These are phyloP conservation scores for Neurospora intermedia DNA, from an alignment of 495 filamentous ascomycete genomes.

Conservation along the genomic window DNA sequence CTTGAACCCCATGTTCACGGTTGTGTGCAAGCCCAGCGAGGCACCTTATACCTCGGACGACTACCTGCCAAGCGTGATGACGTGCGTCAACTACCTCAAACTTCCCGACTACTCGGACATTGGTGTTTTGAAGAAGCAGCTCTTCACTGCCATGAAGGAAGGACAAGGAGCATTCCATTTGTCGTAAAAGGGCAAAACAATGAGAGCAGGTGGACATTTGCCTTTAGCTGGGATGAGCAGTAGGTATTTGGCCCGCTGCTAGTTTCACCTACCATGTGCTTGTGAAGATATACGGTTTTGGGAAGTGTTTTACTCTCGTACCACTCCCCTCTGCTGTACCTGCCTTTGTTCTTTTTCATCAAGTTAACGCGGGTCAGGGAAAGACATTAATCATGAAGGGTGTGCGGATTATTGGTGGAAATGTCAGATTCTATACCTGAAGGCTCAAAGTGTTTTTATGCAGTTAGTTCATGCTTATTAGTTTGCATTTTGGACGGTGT, in stretches of 20 bases:
- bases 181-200: constrained; percentile 43
- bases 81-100: constrained; percentile 98
- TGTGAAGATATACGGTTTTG: not conserved
- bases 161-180: constrained; percentile 99
- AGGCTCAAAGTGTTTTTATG: not conserved
- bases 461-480: not conserved
- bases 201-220: not conserved
- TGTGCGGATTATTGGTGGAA: not conserved
- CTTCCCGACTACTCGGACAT: constrained; percentile 87
- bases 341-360: not conserved
- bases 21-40: constrained; percentile 96
- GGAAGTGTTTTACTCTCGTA: not conserved
- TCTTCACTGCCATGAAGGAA: constrained; percentile 83
- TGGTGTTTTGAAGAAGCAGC: constrained; percentile 59
- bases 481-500: not conserved
- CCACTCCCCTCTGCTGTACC: not conserved
- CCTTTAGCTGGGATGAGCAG: not conserved
- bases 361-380: not conserved
- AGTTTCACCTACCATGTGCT: not conserved
- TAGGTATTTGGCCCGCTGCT: not conserved
- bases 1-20: constrained; percentile 95
- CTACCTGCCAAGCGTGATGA: constrained; percentile 98
- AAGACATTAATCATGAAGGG: not conserved
- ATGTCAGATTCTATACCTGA: not conserved
- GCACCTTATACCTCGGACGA: constrained; percentile 91